A percentile compares a stretch with the other conserved stretches of the same genome.
phyloP scores from a whole-genome alignment of 345 rosid genomes.

The Turritis glabra region DNA sequence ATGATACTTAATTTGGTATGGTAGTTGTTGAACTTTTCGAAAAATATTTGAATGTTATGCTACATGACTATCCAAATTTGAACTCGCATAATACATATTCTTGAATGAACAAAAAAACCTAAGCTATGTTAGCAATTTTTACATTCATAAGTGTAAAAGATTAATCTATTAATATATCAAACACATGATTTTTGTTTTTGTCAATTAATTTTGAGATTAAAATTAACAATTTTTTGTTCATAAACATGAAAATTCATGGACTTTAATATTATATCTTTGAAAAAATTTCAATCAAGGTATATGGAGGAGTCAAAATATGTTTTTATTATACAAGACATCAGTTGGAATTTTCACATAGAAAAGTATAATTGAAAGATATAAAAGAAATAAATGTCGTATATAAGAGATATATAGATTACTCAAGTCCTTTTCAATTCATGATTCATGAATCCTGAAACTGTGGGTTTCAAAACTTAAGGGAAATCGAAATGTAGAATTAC shows the following conservation, averaged over 20 bases:
- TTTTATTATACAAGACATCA: background rate
- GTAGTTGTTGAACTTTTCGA: background rate
- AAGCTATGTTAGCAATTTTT: background rate
- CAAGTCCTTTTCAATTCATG: constrained; percentile 4
- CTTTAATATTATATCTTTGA: background rate
- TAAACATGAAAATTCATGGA: background rate
- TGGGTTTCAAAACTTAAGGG: constrained; percentile 18
- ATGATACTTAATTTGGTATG: background rate
- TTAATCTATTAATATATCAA: background rate
- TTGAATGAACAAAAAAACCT: too few relatives aligned
- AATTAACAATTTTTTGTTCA: too few relatives aligned
- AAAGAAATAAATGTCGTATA: background rate
- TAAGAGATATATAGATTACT: background rate
- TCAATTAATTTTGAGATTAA: too few relatives aligned
- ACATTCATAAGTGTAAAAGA: background rate
- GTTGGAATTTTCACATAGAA: background rate
- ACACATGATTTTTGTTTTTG: too few relatives aligned
- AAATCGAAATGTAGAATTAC: constrained; percentile 7
- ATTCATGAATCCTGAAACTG: constrained; percentile 2
- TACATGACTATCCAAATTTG: background rate
- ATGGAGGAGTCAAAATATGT: background rate
- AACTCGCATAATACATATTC: background rate
- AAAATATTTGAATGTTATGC: background rate
- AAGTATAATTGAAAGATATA: background rate
- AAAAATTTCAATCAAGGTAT: background rate